Percentiles rank a stretch among this genome's conserved stretches.
phyloP scores from a whole-genome alignment of 495 filamentous ascomycete species.

The Sabuloglossum arenarium region DNA sequence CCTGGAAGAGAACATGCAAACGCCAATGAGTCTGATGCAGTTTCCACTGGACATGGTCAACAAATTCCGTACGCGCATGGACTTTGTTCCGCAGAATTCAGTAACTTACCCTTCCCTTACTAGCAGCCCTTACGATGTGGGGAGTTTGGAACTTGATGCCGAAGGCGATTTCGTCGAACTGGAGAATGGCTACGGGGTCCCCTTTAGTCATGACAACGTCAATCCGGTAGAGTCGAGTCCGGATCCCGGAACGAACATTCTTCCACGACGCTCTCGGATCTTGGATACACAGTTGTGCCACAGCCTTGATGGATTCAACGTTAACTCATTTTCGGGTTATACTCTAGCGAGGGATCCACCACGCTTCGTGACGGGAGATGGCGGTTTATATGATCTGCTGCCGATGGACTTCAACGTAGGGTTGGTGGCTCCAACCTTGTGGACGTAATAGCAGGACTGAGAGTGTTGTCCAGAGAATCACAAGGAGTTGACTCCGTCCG shows the following conservation, averaged over 20 bases:
- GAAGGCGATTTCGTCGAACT: constrained; percentile 8
- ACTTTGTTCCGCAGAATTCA: constrained; percentile 30
- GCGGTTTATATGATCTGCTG: not conserved
- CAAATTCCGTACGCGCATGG: constrained; percentile 39
- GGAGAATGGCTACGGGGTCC: not conserved
- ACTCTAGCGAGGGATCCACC: constrained; percentile 26
- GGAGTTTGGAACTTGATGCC: constrained; percentile 11
- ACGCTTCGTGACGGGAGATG: constrained; percentile 19
- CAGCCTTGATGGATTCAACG: not conserved
- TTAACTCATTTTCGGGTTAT: not conserved
- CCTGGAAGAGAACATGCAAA: constrained; percentile 23
- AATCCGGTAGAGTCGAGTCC: not conserved
- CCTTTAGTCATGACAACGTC: not conserved
- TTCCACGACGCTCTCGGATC: not conserved
- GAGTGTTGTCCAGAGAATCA: constrained; percentile 1
- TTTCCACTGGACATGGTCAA: constrained; percentile 39
- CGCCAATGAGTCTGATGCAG: constrained; percentile 34
- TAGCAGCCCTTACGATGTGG: constrained; percentile 3
- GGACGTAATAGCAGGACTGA: constrained; percentile 3
- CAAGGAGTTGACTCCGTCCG: not conserved
- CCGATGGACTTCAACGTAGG: constrained; percentile 24
- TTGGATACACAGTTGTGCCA: not conserved
- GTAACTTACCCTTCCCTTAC: constrained; percentile 22
- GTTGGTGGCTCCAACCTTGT: constrained; percentile 27
- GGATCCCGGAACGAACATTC: not conserved